Conservation (phyloP, 2,329 filamentous ascomycete genomes). For the Ophiostoma himal-ulmi region DNA sequence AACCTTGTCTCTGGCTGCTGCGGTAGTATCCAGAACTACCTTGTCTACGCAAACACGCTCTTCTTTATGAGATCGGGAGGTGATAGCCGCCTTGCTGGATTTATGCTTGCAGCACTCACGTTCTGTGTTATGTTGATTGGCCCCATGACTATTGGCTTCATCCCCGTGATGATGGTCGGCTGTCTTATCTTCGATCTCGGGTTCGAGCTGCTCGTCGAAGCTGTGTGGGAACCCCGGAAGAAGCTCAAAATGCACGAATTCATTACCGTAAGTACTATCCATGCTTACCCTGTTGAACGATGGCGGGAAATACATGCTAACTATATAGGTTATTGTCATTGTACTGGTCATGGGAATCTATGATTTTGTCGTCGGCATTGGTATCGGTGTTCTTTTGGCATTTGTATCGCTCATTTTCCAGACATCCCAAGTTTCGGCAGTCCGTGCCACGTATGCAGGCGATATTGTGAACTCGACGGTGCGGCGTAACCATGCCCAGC, state of each 20-base stretch:
- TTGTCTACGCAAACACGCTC: conserved; percentile 96
- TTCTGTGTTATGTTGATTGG: conserved; percentile 78
- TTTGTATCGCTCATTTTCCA: conserved; percentile 89
- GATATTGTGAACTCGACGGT: conserved; percentile 89
- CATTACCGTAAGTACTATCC: conserved; percentile 57
- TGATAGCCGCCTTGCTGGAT: conserved; percentile 75
- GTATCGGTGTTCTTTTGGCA: conserved; percentile 83
- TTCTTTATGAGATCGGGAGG: conserved; percentile 93
- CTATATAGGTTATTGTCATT: conserved; percentile 53
- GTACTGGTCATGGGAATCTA: conserved; percentile 94
- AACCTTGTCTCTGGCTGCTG: conserved; percentile 82
- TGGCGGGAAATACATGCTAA: not conserved
- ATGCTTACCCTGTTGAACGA: not conserved
- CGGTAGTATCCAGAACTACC: conserved; percentile 92
- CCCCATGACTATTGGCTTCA: conserved; percentile 82
- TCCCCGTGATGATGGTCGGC: conserved; percentile 94
- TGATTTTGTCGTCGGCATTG: conserved; percentile 92
- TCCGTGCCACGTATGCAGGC: conserved; percentile 84
- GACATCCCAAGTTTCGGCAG: conserved; percentile 80
- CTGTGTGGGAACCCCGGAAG: conserved; percentile 79
- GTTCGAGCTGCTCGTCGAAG: conserved; percentile 85
- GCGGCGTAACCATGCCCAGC: conserved; percentile 80
- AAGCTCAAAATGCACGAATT: conserved; percentile 86
- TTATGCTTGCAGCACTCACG: conserved; percentile 76
- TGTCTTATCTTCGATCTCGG: conserved; percentile 92